Evolutionary conservation across 2,329 filamentous ascomycete genomes (phyloP).

Genomic region (Botrytis fragariae): DNA sequence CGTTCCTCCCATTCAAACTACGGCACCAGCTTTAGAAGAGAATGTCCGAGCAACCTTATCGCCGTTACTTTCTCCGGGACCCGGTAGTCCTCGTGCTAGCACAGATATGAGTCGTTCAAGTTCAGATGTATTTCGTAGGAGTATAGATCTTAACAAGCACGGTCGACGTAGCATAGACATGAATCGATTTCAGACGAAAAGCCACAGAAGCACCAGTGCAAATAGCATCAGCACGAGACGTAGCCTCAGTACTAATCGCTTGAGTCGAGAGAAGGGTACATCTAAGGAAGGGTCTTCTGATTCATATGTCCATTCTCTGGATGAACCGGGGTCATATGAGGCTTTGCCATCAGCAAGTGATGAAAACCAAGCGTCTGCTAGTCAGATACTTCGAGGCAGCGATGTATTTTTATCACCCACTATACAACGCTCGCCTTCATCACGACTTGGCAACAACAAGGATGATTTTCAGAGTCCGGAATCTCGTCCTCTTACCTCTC

Average conservation of each 20-base stretch:
- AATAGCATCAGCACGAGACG: constrained; percentile 42
- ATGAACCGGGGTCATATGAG: constrained; percentile 72
- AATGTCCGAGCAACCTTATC: constrained; percentile 61
- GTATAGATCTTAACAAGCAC: constrained; percentile 45
- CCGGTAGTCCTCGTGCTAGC: constrained; percentile 53
- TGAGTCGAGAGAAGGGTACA: constrained; percentile 49
- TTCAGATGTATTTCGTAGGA: constrained; percentile 54
- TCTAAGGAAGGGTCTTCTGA: constrained; percentile 64
- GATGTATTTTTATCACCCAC: constrained; percentile 85
- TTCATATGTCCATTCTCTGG: constrained; percentile 71
- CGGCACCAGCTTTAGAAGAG: constrained; percentile 46
- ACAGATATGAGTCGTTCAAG: constrained; percentile 52
- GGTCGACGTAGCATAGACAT: constrained; percentile 51
- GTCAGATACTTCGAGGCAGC: constrained; percentile 83
- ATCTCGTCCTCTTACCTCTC: constrained; percentile 28
- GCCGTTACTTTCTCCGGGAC: constrained; percentile 43
- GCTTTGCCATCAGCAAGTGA: constrained; percentile 67
- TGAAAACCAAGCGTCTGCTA: constrained; percentile 76
- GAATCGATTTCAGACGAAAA: constrained; percentile 44
- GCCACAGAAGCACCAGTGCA: constrained; percentile 62
- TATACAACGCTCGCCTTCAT: constrained; percentile 50
- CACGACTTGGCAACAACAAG: constrained; percentile 26
- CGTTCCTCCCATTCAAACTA: constrained; percentile 29
- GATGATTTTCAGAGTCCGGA: constrained; percentile 23
- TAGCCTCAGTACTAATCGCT: constrained; percentile 50